Percentiles rank a stretch among this genome's conserved stretches.
phyloP scores from a whole-genome alignment of 2,329 filamentous ascomycete genomes.

The Neonectria faginata region DNA sequence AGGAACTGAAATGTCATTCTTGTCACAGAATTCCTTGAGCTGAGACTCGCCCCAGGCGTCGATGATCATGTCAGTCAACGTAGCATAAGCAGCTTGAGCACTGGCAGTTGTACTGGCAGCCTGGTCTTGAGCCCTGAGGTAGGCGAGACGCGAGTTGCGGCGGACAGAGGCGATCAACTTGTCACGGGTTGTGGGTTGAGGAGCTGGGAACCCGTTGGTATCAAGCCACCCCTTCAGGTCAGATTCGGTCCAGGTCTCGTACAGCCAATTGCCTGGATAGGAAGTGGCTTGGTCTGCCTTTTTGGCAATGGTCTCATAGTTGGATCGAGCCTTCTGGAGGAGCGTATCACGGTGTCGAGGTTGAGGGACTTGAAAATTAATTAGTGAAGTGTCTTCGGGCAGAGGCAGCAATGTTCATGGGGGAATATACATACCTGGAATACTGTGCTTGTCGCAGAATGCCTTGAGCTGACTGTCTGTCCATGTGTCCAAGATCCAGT shows the following conservation, averaged over 20 bases:
- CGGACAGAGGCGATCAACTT: constrained; percentile 89
- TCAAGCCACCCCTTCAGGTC: constrained; percentile 96
- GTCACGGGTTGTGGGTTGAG: constrained; percentile 86
- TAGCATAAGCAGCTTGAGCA: constrained; percentile 76
- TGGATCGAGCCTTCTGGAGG: constrained; percentile 80
- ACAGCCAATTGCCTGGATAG: constrained; percentile 98
- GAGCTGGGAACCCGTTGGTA: constrained; percentile 84
- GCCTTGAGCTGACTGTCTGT: constrained; percentile 92
- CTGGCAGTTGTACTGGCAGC: constrained; percentile 71
- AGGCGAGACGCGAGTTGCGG: constrained; percentile 87
- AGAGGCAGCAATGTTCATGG: neutral
- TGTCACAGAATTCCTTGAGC: constrained; percentile 93
- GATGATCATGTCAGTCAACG: constrained; percentile 84
- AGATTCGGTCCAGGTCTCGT: constrained; percentile 89
- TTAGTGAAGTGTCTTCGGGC: constrained; percentile 2
- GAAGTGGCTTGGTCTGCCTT: constrained; percentile 78
- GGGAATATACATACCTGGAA: constrained; percentile 69
- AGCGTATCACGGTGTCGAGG: constrained; percentile 87
- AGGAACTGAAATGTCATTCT: constrained; percentile 86
- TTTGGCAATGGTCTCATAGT: constrained; percentile 83
- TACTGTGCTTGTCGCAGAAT: constrained; percentile 88
- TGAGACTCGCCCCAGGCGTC: constrained; percentile 90
- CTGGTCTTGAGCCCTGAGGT: constrained; percentile 73
- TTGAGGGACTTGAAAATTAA: constrained; percentile 71
- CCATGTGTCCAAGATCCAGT: constrained; percentile 97